These are phyloP conservation scores for Martensiomyces pterosporus DNA, from an alignment of 192 early-diverging fungal genomes.

Conservation along the genomic window DNA sequence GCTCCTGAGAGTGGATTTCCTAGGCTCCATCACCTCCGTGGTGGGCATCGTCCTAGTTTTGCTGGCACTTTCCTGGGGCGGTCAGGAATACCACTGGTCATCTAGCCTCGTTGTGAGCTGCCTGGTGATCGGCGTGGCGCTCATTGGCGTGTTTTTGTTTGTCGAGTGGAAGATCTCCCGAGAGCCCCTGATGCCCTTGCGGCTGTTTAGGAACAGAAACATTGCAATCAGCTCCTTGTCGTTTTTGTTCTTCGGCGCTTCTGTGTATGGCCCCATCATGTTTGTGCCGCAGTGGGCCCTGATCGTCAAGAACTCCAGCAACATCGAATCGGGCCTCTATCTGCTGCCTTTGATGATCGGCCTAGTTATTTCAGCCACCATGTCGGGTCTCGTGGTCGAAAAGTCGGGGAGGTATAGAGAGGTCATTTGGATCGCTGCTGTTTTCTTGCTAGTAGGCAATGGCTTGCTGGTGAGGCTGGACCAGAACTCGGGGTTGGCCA, in stretches of 20 bases:
- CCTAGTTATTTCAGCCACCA: constrained; percentile 54
- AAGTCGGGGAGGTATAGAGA: constrained; percentile 50
- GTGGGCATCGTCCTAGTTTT: constrained; percentile 51
- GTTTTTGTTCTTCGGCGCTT: constrained; percentile 1
- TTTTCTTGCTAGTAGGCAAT: constrained; percentile 52
- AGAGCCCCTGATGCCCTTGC: constrained; percentile 5
- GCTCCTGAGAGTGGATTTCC: constrained; percentile 58
- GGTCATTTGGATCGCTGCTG: constrained; percentile 56
- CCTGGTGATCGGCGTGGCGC: constrained; percentile 36
- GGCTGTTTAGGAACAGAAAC: constrained; percentile 53
- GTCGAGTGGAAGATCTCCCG: constrained; percentile 58
- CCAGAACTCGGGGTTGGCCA: constrained; percentile 13
- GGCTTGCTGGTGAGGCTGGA: constrained; percentile 52
- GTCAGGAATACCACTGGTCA: constrained; percentile 56
- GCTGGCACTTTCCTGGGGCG: constrained; percentile 64
- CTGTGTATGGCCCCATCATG: constrained; percentile 52
- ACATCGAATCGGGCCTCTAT: constrained; percentile 62
- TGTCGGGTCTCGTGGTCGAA: constrained; percentile 54
- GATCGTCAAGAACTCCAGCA: constrained; percentile 57
- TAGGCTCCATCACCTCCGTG: constrained; percentile 54
- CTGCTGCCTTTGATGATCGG: constrained; percentile 62
- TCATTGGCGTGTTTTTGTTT: constrained; percentile 48
- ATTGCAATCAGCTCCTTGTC: not conserved
- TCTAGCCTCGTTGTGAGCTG: constrained; percentile 38
- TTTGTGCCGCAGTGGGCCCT: constrained; percentile 56